phyloP scores from a whole-genome alignment of 2,329 filamentous ascomycete species.

The Colletotrichum tanaceti region DNA sequence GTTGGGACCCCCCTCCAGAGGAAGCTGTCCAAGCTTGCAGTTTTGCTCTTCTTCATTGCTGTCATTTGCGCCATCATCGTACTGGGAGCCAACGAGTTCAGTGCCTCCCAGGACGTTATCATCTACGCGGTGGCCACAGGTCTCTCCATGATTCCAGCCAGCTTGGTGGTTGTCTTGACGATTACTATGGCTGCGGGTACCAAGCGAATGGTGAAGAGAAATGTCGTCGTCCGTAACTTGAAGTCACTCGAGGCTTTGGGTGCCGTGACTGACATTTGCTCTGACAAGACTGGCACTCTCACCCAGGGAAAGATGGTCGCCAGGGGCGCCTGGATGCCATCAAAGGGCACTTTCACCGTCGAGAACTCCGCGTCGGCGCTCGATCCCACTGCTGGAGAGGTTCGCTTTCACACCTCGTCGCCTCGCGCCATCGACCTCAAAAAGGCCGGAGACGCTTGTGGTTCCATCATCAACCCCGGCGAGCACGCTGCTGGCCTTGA shows the following conservation, averaged over 20 bases:
- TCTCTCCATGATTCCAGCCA: constrained; percentile 71
- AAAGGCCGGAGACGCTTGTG: constrained; percentile 30
- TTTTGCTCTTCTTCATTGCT: constrained; percentile 71
- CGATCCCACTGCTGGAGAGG: constrained; percentile 59
- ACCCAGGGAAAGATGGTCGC: constrained; percentile 41
- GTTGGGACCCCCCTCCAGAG: constrained; percentile 75
- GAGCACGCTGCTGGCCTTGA: constrained; percentile 46
- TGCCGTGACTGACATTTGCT: constrained; percentile 57
- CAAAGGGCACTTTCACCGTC: constrained; percentile 41
- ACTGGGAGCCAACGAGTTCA: constrained; percentile 68
- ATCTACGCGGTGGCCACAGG: constrained; percentile 72
- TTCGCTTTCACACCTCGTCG: constrained; percentile 49
- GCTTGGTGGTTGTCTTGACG: constrained; percentile 73
- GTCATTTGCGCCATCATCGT: constrained; percentile 75
- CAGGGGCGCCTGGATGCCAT: constrained; percentile 33
- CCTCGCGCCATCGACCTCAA: constrained; percentile 26
- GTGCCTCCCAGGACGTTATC: constrained; percentile 64
- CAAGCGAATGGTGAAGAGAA: constrained; percentile 55
- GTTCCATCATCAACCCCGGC: constrained; percentile 42
- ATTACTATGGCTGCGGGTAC: constrained; percentile 75
- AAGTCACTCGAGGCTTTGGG: constrained; percentile 55
- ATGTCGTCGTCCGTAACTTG: constrained; percentile 69
- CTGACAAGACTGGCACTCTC: constrained; percentile 45
- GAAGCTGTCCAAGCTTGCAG: constrained; percentile 72
- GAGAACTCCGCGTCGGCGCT: constrained; percentile 57